Percentiles rank a stretch among this genome's conserved stretches.
These are phyloP conservation scores for Exserohilum turcica DNA, from an alignment of 2,329 filamentous ascomycete genomes.

Conservation along the genomic window DNA sequence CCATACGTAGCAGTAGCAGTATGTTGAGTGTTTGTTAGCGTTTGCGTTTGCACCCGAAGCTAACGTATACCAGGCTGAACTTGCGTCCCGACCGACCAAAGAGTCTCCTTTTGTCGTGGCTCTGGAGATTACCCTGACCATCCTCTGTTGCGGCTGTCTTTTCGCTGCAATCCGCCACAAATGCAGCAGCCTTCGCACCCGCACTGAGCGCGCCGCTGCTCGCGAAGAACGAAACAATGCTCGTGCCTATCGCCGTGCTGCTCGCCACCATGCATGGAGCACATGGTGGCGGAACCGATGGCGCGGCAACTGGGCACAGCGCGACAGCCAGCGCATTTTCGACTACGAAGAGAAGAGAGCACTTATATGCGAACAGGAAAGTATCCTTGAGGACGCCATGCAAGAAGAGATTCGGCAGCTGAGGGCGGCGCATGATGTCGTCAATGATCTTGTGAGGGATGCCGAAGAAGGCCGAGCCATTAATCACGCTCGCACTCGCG, in stretches of 20 bases:
- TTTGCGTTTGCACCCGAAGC: background rate
- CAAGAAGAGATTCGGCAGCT: slow-evolving; percentile 56
- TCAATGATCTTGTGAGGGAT: slow-evolving; percentile 53
- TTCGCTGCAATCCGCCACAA: slow-evolving; percentile 54
- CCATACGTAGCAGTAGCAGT: slow-evolving; percentile 21
- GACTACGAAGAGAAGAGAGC: slow-evolving; percentile 60
- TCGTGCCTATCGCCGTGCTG: slow-evolving; percentile 59
- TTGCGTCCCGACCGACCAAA: slow-evolving; percentile 32
- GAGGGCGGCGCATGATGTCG: slow-evolving; percentile 58
- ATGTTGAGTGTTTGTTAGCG: background rate
- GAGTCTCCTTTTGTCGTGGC: slow-evolving; percentile 45
- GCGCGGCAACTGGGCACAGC: slow-evolving; percentile 45
- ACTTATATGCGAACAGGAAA: slow-evolving; percentile 54
- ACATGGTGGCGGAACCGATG: slow-evolving; percentile 61
- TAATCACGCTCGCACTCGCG: slow-evolving; percentile 2
- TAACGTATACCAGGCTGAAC: slow-evolving; percentile 14
- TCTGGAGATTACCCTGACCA: slow-evolving; percentile 51
- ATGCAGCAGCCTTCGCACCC: slow-evolving; percentile 56
- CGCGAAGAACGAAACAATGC: slow-evolving; percentile 60
- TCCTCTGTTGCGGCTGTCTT: slow-evolving; percentile 53
- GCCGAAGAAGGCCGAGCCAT: slow-evolving; percentile 46
- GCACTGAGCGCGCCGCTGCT: slow-evolving; percentile 59
- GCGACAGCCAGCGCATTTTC: slow-evolving; percentile 37
- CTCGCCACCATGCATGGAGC: slow-evolving; percentile 56
- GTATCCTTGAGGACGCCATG: slow-evolving; percentile 52